Evolutionary conservation across 441 rosid species (phyloP).

Genomic region (Euphorbia celastroides): DNA sequence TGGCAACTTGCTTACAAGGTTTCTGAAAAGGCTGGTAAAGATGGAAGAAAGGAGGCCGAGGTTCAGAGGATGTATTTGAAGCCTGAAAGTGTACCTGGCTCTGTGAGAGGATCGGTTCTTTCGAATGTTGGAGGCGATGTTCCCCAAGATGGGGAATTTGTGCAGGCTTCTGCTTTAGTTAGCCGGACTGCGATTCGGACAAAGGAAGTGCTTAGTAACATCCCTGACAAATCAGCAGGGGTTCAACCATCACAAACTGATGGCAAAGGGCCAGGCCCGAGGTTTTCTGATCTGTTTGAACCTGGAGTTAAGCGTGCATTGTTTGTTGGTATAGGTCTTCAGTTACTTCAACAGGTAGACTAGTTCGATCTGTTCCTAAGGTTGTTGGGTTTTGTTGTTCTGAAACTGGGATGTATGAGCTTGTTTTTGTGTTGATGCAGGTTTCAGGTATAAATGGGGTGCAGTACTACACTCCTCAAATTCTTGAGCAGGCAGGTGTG

Average conservation of each 20-base stretch:
- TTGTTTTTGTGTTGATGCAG: slow-evolving; percentile 27
- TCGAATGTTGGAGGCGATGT: slow-evolving; percentile 51
- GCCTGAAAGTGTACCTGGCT: slow-evolving; percentile 59
- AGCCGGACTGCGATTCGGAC: slow-evolving; percentile 69
- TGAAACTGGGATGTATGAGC: background rate
- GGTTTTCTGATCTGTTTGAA: slow-evolving; percentile 42
- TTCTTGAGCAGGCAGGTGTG: slow-evolving; percentile 91
- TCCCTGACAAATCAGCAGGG: slow-evolving; percentile 83
- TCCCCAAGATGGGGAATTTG: slow-evolving; percentile 39
- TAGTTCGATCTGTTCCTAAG: background rate
- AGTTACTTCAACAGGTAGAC: slow-evolving; percentile 72
- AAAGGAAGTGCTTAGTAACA: slow-evolving; percentile 51
- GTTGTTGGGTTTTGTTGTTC: background rate
- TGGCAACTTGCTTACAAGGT: slow-evolving; percentile 99
- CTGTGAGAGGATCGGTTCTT: slow-evolving; percentile 53
- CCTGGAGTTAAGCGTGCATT: slow-evolving; percentile 84
- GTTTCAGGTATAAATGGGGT: slow-evolving; percentile 95
- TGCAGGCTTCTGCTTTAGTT: slow-evolving; percentile 77
- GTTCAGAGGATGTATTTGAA: slow-evolving; percentile 83
- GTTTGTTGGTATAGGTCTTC: slow-evolving; percentile 74
- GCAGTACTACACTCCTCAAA: slow-evolving; percentile 98
- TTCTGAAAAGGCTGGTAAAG: slow-evolving; percentile 63
- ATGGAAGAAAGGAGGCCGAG: slow-evolving; percentile 79
- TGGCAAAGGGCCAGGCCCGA: slow-evolving; percentile 53
- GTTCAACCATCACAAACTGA: slow-evolving; percentile 60